Evolutionary conservation across 2,329 filamentous ascomycete species (phyloP), one percentile per base, ranked within the genome.

Genomic region (Stemphylium vesicarium): DNA sequence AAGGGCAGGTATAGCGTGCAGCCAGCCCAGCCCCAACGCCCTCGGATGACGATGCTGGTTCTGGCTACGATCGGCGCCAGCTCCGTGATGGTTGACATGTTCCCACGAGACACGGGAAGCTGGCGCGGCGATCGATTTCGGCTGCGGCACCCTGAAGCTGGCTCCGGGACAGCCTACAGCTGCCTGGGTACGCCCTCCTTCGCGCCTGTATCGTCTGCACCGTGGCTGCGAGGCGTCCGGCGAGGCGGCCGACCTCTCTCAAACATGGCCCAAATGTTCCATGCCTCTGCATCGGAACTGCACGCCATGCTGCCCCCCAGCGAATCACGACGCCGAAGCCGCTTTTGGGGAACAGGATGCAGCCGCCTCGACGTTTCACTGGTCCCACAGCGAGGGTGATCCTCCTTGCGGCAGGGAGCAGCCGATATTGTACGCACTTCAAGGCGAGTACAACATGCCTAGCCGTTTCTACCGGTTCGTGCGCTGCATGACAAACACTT

Each of bases 91-190:
- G 33, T 33, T 33, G 22, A 38, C 31, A 40, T 24, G 9, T 31
- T 37, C 26, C 44, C 53, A 52, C 49, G 49, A 45, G 54, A 53
- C 35, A 41, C 54, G 50, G 35, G 29, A 40, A 31, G 18, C 39
- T 43, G 50, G 54, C 43, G 42, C 43, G 42, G 39, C 50, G 50
- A 52, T 52, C 50, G 43, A 51, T 51, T 51, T 43, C 49, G 40
- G 49, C n/a, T 51, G 41, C 49, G 40, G 40, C 40, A 16, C 40
- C 24, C 26, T 18, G 9, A 20, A 24, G 18, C 41, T 35, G 41
- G 41, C 29, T 13, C 42, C 26, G 26, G 26, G 26, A 11, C 8
- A 11, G 26, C 26, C 8, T 29, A 11, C 10, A 29, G 26, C 10
- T 29, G 26, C 26, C 9, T 29, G 10, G 26, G 26, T 11, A 29